Conservation (phyloP, 192 early-diverging fungal species). For the Backusella sp. region DNA sequence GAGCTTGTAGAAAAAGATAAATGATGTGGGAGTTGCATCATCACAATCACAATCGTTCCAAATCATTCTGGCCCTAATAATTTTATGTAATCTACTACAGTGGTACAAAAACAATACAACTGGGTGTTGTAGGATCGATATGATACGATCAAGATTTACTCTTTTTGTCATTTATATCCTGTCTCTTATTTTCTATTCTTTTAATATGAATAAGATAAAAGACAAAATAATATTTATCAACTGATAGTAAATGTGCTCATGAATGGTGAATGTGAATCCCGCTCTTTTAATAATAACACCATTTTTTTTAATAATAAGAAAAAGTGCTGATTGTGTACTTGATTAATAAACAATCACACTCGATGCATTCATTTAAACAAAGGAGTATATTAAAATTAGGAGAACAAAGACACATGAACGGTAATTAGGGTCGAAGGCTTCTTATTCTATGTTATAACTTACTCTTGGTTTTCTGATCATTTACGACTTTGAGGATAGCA, state of each 20-base stretch:
- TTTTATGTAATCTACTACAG: background rate
- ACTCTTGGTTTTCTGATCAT: background rate
- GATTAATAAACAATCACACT: background rate
- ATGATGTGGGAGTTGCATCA: background rate
- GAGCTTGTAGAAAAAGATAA: background rate
- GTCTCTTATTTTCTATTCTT: background rate
- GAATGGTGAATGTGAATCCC: background rate
- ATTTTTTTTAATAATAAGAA: background rate
- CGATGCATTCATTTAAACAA: background rate
- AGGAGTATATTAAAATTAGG: background rate
- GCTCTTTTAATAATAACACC: background rate
- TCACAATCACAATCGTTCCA: background rate
- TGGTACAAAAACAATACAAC: background rate
- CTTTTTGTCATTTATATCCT: background rate
- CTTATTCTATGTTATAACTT: background rate
- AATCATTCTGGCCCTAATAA: background rate
- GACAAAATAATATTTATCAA: background rate
- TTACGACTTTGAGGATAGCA: background rate
- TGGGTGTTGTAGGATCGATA: constrained; percentile 4
- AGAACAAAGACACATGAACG: background rate
- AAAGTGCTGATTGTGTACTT: background rate
- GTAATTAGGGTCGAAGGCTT: background rate
- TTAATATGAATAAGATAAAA: background rate
- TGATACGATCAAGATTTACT: background rate
- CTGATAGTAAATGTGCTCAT: background rate